Evolutionary conservation across 805 yeast species (phyloP).

Genomic region (Lachancea lanzarotensis): DNA sequence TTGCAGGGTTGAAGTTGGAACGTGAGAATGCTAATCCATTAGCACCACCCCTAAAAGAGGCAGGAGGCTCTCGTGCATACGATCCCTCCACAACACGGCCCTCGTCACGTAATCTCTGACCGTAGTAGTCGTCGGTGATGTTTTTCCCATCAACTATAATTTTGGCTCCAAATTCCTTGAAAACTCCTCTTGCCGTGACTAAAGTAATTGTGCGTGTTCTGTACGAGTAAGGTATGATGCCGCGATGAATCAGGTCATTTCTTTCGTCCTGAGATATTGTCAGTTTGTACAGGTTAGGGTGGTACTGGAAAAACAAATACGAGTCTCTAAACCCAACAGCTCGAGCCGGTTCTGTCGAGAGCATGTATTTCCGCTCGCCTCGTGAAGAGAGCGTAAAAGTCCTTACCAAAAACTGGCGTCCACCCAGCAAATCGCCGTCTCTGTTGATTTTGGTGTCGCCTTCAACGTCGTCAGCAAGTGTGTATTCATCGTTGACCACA

Average conservation of each 20-base stretch:
- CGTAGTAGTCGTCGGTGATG: constrained; percentile 86
- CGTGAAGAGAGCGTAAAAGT: constrained; percentile 50
- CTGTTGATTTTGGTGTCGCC: constrained; percentile 71
- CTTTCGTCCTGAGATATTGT: constrained; percentile 73
- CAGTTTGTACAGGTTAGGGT: constrained; percentile 65
- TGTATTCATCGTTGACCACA: constrained; percentile 70
- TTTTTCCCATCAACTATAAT: constrained; percentile 74
- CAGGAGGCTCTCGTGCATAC: constrained; percentile 27
- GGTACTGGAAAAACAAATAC: constrained; percentile 81
- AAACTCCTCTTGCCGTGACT: constrained; percentile 85
- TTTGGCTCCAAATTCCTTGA: constrained; percentile 85
- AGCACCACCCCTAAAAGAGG: constrained; percentile 7
- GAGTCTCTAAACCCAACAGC: constrained; percentile 92
- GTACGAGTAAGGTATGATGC: constrained; percentile 80
- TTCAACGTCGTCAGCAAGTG: constrained; percentile 64
- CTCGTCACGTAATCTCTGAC: constrained; percentile 40
- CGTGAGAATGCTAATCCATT: constrained; percentile 14
- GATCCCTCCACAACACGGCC: constrained; percentile 66
- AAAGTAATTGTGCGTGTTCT: constrained; percentile 85
- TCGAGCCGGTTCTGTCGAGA: constrained; percentile 94
- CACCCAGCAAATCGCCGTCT: constrained; percentile 63
- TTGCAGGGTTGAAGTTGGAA: constrained; percentile 26
- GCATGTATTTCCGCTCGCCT: constrained; percentile 75
- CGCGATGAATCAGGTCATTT: constrained; percentile 71
- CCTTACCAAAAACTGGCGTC: constrained; percentile 65